Evolutionary conservation across 345 rosid species (phyloP), one percentile per base, ranked within the genome.

Genomic region (Salix purpurea): DNA sequence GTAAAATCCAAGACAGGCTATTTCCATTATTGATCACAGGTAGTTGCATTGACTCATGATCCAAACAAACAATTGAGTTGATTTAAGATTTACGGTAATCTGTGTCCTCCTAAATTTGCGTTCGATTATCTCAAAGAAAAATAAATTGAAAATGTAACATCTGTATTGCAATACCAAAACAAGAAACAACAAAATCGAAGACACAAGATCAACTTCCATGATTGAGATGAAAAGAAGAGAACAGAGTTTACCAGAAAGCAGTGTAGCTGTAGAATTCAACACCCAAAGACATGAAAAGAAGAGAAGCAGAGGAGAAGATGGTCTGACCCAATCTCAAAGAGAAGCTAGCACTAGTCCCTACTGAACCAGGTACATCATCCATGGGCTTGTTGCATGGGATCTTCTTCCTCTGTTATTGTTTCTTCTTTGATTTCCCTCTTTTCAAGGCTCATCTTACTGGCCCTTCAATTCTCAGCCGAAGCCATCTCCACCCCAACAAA

Each of bases 201-300:
- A 24, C 21, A 2, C 54, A 0, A 69, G 39, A 46, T 50, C 7
- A 65, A 19, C 15, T 70, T 8, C 19, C 13, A 24, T 7, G 42
- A 69, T 64, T 64, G 14, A 10, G 69, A 18, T 62, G 13, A 70
- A 16, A 14, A 36, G 1, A 54, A 32, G 0, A 36, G 34, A 39
- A 34, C 21, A 34, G 34, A 18, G 40, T 44, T 69, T 87, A 94
- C 98, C 97, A 90, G 91, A 92, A 91, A 84, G 97, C 87, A 54
- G 98, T 91, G 89, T 89, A 91, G 87, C 90, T 88, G 75, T 91
- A 91, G 89, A 92, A 94, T 67, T 91, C 89, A 80, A 84, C 91
- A 72, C 91, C 98, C n/a, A 90, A 24, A 71, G 94, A 87, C 97
- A 94, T 91, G 84, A 90, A 90, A 56, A 91, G 92, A 60, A 94